phyloP scores from a whole-genome alignment of 2,329 filamentous ascomycete species.

The Cladosporium velox region DNA sequence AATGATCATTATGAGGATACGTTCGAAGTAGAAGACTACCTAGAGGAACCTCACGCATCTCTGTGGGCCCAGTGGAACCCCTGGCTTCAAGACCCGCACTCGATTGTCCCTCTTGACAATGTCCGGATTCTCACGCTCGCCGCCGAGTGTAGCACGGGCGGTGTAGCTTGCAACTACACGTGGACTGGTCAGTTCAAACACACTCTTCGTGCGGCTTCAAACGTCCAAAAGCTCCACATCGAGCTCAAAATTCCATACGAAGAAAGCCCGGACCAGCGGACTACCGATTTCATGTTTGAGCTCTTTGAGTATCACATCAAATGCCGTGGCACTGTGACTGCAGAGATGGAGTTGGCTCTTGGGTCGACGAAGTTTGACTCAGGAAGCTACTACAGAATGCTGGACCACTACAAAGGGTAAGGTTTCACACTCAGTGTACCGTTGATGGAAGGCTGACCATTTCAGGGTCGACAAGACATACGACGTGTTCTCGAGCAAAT shows the following conservation, averaged over 20 bases:
- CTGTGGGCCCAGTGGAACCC: not conserved
- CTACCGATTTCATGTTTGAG: not conserved
- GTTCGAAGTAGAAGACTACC: not conserved
- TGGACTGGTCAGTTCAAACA: not conserved
- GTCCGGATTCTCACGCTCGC: not conserved
- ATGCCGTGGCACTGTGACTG: not conserved
- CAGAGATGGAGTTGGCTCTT: not conserved
- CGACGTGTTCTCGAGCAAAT: not conserved
- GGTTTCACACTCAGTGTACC: not conserved
- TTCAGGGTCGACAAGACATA: not conserved
- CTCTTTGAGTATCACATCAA: not conserved
- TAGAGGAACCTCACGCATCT: not conserved
- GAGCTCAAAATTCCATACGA: not conserved
- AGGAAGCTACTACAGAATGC: not conserved
- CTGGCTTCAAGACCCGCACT: not conserved
- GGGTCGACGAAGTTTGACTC: not conserved
- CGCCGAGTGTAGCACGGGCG: not conserved
- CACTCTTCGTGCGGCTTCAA: not conserved
- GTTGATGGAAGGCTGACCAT: not conserved
- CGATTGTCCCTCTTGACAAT: not conserved
- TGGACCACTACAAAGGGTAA: not conserved
- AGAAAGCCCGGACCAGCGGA: not conserved
- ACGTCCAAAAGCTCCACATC: not conserved
- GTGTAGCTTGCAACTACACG: not conserved
- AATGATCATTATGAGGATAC: not conserved